A percentile compares a stretch with the other conserved stretches of the same genome.
phyloP scores from a whole-genome alignment of 768 basidiomycete genomes.

The Lentinula sp. region DNA sequence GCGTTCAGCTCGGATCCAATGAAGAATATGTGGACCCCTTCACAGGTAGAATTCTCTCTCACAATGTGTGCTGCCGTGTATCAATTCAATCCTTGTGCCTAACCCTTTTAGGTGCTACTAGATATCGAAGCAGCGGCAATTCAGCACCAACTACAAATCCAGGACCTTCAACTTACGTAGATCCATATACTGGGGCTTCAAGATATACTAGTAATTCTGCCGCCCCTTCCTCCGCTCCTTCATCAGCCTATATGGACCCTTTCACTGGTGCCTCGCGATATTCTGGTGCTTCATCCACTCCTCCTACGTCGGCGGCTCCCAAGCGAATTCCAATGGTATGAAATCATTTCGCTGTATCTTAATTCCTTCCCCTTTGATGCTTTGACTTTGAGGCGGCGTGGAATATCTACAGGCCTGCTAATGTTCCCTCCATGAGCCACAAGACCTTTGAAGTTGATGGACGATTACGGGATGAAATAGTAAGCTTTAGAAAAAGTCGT shows the following conservation, averaged over 20 bases:
- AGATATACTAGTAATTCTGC: constrained; percentile 42
- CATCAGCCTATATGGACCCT: constrained; percentile 48
- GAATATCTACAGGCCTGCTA: constrained; percentile 81
- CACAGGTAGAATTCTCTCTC: constrained; percentile 51
- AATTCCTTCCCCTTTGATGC: neutral
- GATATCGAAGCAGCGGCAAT: constrained; percentile 45
- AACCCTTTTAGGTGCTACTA: constrained; percentile 45
- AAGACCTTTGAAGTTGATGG: constrained; percentile 77
- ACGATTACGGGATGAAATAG: constrained; percentile 59
- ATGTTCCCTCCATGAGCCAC: constrained; percentile 68
- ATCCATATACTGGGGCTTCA: constrained; percentile 72
- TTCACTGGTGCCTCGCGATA: constrained; percentile 69
- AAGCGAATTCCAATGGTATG: constrained; percentile 40
- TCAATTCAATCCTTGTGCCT: constrained; percentile 4
- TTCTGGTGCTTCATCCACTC: constrained; percentile 30
- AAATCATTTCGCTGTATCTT: constrained; percentile 9
- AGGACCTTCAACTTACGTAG: constrained; percentile 37
- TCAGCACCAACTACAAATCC: constrained; percentile 24
- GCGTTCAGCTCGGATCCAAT: constrained; percentile 62
- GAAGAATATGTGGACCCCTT: constrained; percentile 80
- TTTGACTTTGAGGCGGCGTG: constrained; percentile 41
- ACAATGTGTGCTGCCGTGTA: neutral
- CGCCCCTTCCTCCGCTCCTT: constrained; percentile 23
- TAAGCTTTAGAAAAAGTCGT: constrained; percentile 26
- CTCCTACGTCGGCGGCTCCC: constrained; percentile 25